Evolutionary conservation across 176 grass and related monocot genomes (phyloP).

Genomic region (Saccharum officinarum): DNA sequence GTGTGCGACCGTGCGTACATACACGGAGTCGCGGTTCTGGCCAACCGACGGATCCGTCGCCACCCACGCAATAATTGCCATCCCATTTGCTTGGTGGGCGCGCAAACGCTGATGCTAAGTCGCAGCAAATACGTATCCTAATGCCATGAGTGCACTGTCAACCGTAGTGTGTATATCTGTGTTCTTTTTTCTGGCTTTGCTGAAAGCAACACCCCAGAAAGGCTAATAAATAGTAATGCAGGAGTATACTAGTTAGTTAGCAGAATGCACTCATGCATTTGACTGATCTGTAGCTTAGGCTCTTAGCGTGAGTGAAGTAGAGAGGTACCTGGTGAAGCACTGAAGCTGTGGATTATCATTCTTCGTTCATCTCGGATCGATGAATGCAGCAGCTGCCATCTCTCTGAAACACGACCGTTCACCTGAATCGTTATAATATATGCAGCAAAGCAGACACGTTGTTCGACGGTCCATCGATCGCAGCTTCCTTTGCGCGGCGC

Average conservation of each 20-base stretch:
- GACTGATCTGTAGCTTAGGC: neutral
- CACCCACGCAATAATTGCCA: slow-evolving; percentile 34
- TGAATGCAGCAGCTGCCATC: slow-evolving; percentile 27
- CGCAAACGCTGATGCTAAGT: slow-evolving; percentile 41
- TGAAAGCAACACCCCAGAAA: slow-evolving; percentile 11
- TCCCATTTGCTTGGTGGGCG: slow-evolving; percentile 24
- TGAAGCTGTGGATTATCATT: too few species aligned
- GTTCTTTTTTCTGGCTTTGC: neutral
- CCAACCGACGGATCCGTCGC: slow-evolving; percentile 46
- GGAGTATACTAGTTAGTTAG: neutral
- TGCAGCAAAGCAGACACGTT: neutral
- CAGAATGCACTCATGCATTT: neutral
- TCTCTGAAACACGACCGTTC: slow-evolving; percentile 39
- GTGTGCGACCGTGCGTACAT: neutral
- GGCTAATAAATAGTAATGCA: neutral
- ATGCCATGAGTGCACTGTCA: neutral
- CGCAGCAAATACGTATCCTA: slow-evolving; percentile 33
- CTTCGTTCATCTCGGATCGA: neutral
- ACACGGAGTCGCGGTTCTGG: slow-evolving; percentile 38
- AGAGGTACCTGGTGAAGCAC: slow-evolving; percentile 17
- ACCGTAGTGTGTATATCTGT: neutral
- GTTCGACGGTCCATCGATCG: neutral
- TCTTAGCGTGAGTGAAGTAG: neutral
- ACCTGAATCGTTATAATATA: neutral
- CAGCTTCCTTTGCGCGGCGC: neutral